A percentile compares a stretch with the other conserved stretches of the same genome.
These are phyloP conservation scores for Brassica juncea DNA, from an alignment of 345 rosid genomes.

Conservation along the genomic window DNA sequence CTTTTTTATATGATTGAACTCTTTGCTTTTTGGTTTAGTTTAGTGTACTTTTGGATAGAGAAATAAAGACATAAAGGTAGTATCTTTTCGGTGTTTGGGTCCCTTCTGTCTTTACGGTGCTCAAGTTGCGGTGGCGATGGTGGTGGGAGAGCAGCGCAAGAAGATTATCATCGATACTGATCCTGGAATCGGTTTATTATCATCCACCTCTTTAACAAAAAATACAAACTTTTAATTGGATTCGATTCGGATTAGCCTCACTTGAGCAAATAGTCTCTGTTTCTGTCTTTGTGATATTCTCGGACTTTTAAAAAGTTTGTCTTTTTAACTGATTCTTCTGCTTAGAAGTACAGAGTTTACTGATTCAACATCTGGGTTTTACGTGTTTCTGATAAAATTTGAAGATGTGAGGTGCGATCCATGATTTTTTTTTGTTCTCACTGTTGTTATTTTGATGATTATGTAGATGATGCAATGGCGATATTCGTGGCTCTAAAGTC, in stretches of 20 bases:
- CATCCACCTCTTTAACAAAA: not conserved
- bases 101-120: not conserved
- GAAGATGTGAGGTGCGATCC: slow-evolving; percentile 24
- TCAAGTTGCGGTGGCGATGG: slow-evolving; percentile 40
- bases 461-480: slow-evolving; percentile 94
- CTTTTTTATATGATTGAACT: not conserved
- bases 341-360: not conserved
- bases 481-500: slow-evolving; percentile 77
- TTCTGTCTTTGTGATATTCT: not conserved
- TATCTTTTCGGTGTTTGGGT: not conserved
- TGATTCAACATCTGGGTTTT: not conserved
- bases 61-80: not conserved
- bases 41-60: not conserved
- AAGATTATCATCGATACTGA: slow-evolving; percentile 96
- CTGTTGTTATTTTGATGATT: not conserved
- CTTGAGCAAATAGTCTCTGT: not conserved
- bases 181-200: slow-evolving; percentile 71
- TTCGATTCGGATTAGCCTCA: not conserved
- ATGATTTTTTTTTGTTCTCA: not conserved
- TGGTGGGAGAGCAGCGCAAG: slow-evolving; percentile 46
- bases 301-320: not conserved
- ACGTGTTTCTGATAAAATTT: not conserved
- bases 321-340: not conserved
- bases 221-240: not conserved
- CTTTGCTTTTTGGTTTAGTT: not conserved